Conservation (phyloP, 2,329 filamentous ascomycete species). For the Sporothrix sp. region DNA sequence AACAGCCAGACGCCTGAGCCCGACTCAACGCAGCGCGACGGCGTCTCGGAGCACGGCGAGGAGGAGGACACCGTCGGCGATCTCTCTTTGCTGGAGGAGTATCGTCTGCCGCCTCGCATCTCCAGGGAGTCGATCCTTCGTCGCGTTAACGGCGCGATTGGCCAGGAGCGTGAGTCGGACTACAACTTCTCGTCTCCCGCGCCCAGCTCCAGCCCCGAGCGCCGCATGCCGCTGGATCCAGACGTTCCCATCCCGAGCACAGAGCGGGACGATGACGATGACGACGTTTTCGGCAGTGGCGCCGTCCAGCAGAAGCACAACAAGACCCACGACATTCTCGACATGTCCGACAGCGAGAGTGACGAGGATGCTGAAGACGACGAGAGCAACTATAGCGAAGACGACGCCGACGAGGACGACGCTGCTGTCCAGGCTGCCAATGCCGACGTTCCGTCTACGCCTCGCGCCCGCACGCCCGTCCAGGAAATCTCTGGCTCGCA, state of each 20-base stretch:
- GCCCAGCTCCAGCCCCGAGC: constrained; percentile 49
- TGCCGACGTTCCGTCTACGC: constrained; percentile 44
- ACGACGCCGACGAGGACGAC: constrained; percentile 24
- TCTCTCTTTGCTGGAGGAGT: constrained; percentile 49
- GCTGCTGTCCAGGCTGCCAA: constrained; percentile 20
- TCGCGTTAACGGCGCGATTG: constrained; percentile 62
- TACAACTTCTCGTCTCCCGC: constrained; percentile 55
- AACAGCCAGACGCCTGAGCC: constrained; percentile 36
- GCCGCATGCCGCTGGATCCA: constrained; percentile 61
- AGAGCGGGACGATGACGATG: constrained; percentile 36
- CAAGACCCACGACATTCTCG: constrained; percentile 28
- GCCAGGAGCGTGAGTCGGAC: constrained; percentile 49
- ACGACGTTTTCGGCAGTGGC: constrained; percentile 28
- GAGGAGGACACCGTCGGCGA: constrained; percentile 53
- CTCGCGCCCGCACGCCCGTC: constrained; percentile 36
- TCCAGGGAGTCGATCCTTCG: constrained; percentile 89
- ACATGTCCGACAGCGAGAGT: constrained; percentile 32
- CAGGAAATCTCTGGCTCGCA: constrained; percentile 19
- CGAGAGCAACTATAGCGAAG: constrained; percentile 48
- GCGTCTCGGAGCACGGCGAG: constrained; percentile 35
- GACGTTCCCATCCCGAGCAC: constrained; percentile 84
- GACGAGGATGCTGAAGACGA: constrained; percentile 37
- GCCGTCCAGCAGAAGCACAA: constrained; percentile 44
- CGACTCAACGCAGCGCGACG: constrained; percentile 24
- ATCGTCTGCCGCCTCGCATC: constrained; percentile 65